Evolutionary conservation across 768 basidiomycete genomes (phyloP), one percentile per base, ranked within the genome.

Genomic region (Hygrocybe punicea): DNA sequence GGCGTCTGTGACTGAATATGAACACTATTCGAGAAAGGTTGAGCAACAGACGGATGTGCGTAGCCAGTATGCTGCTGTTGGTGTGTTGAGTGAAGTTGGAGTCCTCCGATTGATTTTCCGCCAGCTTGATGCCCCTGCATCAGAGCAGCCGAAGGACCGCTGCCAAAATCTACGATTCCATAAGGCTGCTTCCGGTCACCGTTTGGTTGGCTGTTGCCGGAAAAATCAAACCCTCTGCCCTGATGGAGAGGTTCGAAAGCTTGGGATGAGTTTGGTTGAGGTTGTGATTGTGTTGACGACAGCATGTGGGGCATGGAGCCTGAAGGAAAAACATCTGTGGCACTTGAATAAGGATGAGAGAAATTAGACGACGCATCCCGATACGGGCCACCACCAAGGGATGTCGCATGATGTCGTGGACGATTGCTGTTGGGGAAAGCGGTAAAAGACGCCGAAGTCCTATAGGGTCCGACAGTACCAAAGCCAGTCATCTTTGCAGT

Each of bases 1-100:
- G 87, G 86, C 2, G 87, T 86, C 71, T 91, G 89, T 4, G 86
- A 85, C 53, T 85, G 83, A 60, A 87, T 73, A 40, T 77, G 84
- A 39, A 78, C 69, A 25, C 69, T 69, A 58, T 70, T 74, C 42
- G 25, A n/a, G 29, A 36, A 57, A 29, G 50, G n/a, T 19, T 42
- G 37, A 9, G 67, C 56, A 23, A 67, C 58, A 35, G 69, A 58
- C n/a, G 36, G 51, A 19, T 54, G 54, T 13, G 61, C 37, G 33
- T 68, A 66, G 54, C 65, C 63, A 58, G 62, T 60, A 48, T 69
- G 73, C 47, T 70, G 73, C 17, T 60, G 10, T 56, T 73, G 72
- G 7, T n/a, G 42, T 2, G 40, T 16, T 24, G 17, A 29, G 34
- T 45, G 53, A 13, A 42, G 39, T 11, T 21, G 53, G 6, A n/a